Evolutionary conservation across 495 filamentous ascomycete genomes (phyloP), one percentile per base, ranked within the genome.

Genomic region (Pseudevernia furfuracea): DNA sequence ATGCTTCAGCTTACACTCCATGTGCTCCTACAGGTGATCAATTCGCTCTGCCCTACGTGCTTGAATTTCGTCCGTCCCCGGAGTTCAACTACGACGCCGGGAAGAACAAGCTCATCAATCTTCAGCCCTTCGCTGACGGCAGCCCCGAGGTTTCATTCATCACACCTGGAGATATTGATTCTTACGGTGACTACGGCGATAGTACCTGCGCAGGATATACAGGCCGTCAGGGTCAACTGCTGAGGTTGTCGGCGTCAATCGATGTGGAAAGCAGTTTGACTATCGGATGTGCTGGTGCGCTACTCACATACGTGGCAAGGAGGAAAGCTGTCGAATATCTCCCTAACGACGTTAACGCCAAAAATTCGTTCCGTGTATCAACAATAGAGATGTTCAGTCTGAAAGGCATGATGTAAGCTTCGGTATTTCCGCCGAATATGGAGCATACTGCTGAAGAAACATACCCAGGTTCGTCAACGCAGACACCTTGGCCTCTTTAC

Each of bases 241-340:
- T 96, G 59, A 84, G 86, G 30, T 79, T 97, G 10, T 85, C 86
- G 11, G 84, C 86, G 17, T 84, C 76, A 68, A 83, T 98, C 59
- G 89, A 96, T 67, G 76, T 96, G 61, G 89, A 92, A 17, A 96
- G 90, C 69, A 80, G 73, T 5, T 73, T 89, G 34, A 84, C 87
- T 9, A 83, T 90, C 41, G 91, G 92, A 0, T 97, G 94, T 71
- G 88, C 88, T 39, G 92, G 95, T 38, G 92, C 92, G 21, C 76
- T 98, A 21, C 78, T 98, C 41, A 82, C 82, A 6, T 91, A 95
- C 65, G 70, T 97, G 15, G 85, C 91, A 69, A 82, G 90, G 62
- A 83, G 87, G 61, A 84, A 82, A 74, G 79, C 85, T 17, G 80
- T 81, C 1, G 81, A 84, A 48, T 83, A 82, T 66, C 73, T 82